Conservation (phyloP, 208 protist genomes). For the Trypanosomatidae sp. region DNA sequence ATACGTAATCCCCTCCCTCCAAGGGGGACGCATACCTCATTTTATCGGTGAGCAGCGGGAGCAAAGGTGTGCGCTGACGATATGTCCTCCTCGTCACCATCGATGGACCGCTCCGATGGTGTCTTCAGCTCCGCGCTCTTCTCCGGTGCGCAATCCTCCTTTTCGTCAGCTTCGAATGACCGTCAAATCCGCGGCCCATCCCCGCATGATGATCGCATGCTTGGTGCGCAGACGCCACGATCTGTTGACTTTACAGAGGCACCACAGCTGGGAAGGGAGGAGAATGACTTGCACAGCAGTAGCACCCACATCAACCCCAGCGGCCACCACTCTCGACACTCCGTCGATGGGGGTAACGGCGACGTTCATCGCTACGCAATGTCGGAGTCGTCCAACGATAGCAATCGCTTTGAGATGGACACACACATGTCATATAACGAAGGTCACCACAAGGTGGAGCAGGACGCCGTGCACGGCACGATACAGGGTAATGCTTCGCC, state of each 20-base stretch:
- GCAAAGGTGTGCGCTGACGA: neutral
- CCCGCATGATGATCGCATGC: neutral
- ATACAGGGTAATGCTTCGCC: no score
- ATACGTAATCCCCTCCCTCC: neutral
- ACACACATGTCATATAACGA: neutral
- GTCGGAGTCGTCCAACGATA: neutral
- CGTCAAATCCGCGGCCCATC: neutral
- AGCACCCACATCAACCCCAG: constrained; percentile 1
- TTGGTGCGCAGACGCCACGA: neutral
- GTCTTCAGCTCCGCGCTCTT: constrained; percentile 2
- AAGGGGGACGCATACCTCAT: neutral
- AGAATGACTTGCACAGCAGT: neutral
- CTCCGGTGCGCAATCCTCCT: constrained; percentile 5
- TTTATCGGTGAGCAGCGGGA: neutral
- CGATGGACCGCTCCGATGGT: constrained; percentile 14
- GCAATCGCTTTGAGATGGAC: neutral
- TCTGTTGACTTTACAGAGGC: constrained; percentile 22
- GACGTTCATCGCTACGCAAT: neutral
- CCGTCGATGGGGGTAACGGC: neutral
- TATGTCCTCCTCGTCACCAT: constrained; percentile 3
- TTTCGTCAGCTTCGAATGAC: constrained; percentile 1
- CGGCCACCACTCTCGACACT: neutral
- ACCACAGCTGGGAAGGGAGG: constrained; percentile 4
- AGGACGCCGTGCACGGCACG: neutral
- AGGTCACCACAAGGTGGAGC: neutral